Evolutionary conservation across 1,284 basidiomycete genomes (phyloP).

Genomic region (Boletus sp.): DNA sequence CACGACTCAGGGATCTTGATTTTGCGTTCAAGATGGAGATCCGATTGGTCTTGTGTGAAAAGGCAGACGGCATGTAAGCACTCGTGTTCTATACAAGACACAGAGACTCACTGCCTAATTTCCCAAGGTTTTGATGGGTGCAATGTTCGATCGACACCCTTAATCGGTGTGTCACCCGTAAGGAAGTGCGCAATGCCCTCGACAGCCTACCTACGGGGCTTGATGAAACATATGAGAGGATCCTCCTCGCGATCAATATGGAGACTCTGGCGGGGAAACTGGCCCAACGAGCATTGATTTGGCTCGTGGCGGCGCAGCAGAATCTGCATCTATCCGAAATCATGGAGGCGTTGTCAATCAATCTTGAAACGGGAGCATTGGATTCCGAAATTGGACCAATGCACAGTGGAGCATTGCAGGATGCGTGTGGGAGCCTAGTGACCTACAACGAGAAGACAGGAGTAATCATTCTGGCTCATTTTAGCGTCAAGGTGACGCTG

Average conservation of each 20-base stretch:
- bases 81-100: neutral
- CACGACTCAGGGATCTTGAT: neutral
- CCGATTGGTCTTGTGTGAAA: neutral
- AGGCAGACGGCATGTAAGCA: conserved; percentile 3
- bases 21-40: conserved; percentile 3
- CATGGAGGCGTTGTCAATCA: conserved; percentile 4
- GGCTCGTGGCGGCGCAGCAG: conserved; percentile 1
- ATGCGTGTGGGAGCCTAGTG: conserved; percentile 6
- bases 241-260: neutral
- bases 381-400: neutral
- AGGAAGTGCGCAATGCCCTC: neutral
- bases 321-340: neutral
- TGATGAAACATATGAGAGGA: conserved; percentile 5
- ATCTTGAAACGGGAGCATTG: neutral
- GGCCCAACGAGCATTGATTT: neutral
- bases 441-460: conserved; percentile 1
- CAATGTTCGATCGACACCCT: conserved; percentile 12
- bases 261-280: neutral
- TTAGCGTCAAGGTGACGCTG: neutral
- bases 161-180: conserved; percentile 1
- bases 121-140: conserved; percentile 11
- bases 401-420: neutral
- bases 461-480: neutral
- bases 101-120: neutral
- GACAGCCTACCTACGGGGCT: neutral